Base-by-base conservation (phyloP, 352 stramenopile species). In the Pythium utonaiense region DNA sequence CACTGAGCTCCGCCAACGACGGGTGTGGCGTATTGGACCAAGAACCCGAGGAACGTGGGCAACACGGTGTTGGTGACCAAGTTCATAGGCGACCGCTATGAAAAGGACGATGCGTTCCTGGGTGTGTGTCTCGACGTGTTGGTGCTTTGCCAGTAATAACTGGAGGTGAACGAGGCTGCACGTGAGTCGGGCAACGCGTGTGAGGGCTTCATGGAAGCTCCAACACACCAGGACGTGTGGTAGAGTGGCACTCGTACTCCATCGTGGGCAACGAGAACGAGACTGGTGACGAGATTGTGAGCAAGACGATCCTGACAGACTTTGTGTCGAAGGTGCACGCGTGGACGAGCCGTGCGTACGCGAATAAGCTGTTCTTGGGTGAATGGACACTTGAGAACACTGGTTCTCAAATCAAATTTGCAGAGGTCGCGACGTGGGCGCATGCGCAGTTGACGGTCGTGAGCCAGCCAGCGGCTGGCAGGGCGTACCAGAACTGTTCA, bases 1-100 rank as follows among this genome's bases (percentile, higher is more conserved):
- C 62, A 89, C 59, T 88, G 74, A 40, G 82, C 77, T 3, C 74
- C 77, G 1, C 17, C 49, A 12, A 30, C 38, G 9, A 50, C n/a
- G 10, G 25, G 38, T 19, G 27, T 59, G 31, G 51, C 56, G 7
- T 56, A 60, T 28, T 70, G 55, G 63, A 22, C 19, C 36, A 21
- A 56, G 22, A 67, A 64, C 47, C 56, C 34, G 2, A 56, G 57
- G 30, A 68, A 73, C 47, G 51, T 76, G 31, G 44, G 45, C 14
- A 51, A 54, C 41, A 71, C 69, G 17, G 25, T 70, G 14, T 58
- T 71, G 31, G 21, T 64, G 3, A 65, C 70, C n/a, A 41, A 59
- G 33, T 71, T 70, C 50, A 38, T 76, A 28, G 62, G 55, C 21
- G 30, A 62, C 13, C 60, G 65, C 16, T 73, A 73, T 58, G 50